Conservation (phyloP, 1,284 basidiomycete species). For the Ceratobasidium sp. region DNA sequence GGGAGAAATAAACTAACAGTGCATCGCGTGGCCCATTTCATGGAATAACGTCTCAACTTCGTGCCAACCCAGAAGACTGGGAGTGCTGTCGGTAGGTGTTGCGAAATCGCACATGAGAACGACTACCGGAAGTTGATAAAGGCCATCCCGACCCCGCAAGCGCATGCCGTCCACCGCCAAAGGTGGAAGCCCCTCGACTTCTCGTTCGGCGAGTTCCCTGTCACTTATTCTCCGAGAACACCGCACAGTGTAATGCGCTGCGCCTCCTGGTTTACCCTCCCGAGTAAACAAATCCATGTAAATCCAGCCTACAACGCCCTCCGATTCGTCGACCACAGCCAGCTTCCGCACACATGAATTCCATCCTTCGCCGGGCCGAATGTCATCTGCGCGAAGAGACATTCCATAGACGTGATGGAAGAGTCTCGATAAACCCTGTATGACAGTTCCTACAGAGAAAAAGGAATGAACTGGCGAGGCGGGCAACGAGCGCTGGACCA, state of each 20-base stretch:
- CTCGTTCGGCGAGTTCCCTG: constrained; percentile 53
- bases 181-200: constrained; percentile 35
- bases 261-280: constrained; percentile 86
- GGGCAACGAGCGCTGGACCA: constrained; percentile 49
- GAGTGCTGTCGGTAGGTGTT: constrained; percentile 68
- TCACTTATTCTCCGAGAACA: constrained; percentile 93
- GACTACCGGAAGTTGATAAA: constrained; percentile 90
- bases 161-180: constrained; percentile 44
- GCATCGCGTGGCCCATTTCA: constrained; percentile 99
- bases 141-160: constrained; percentile 69
- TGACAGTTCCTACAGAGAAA: constrained; percentile 77
- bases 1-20: constrained; percentile 72
- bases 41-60: constrained; percentile 97
- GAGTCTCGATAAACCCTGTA: constrained; percentile 86
- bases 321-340: constrained; percentile 89
- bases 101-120: constrained; percentile 92
- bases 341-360: constrained; percentile 88
- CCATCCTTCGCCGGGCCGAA: constrained; percentile 87
- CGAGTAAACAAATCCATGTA: constrained; percentile 93
- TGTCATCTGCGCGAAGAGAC: constrained; percentile 67
- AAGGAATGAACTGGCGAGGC: constrained; percentile 54
- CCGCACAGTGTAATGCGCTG: constrained; percentile 97
- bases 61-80: constrained; percentile 88
- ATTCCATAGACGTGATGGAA: constrained; percentile 91
- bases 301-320: constrained; percentile 90